Conservation (phyloP, 441 rosid species). For the Adansonia grandidieri region DNA sequence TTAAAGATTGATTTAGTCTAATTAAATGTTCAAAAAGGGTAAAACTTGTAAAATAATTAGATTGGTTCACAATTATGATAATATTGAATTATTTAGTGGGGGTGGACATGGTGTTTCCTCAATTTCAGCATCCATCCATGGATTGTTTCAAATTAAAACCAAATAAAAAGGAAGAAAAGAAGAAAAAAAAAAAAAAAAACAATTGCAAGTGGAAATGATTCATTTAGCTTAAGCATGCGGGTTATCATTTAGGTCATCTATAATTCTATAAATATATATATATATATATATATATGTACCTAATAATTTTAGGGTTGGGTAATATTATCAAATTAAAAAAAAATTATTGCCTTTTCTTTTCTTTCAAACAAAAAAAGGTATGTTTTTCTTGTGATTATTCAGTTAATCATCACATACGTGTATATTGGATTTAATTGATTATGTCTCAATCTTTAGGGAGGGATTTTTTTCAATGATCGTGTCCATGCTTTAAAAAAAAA, state of each 20-base stretch:
- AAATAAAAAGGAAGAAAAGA: background rate
- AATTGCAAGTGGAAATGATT: background rate
- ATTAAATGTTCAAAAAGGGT: background rate
- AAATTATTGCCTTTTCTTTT: background rate
- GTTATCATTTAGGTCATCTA: background rate
- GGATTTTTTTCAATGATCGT: background rate
- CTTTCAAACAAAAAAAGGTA: no score
- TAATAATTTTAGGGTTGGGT: background rate
- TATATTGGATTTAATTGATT: background rate
- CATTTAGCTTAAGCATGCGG: slow-evolving; percentile 6
- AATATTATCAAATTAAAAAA: background rate
- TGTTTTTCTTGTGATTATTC: background rate
- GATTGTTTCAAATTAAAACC: background rate
- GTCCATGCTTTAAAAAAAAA: no score
- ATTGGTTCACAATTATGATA: background rate
- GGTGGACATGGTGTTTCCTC: background rate
- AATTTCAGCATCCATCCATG: background rate
- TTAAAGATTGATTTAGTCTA: background rate
- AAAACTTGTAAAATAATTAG: background rate
- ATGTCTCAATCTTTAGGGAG: background rate
- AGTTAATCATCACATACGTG: slow-evolving; percentile 7
- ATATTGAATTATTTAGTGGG: background rate
- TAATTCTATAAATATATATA: no score
- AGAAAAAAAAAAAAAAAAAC: no score
- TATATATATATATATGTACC: background rate